Conservation (phyloP, 495 filamentous ascomycete genomes). For the Xylaria nigripes region DNA sequence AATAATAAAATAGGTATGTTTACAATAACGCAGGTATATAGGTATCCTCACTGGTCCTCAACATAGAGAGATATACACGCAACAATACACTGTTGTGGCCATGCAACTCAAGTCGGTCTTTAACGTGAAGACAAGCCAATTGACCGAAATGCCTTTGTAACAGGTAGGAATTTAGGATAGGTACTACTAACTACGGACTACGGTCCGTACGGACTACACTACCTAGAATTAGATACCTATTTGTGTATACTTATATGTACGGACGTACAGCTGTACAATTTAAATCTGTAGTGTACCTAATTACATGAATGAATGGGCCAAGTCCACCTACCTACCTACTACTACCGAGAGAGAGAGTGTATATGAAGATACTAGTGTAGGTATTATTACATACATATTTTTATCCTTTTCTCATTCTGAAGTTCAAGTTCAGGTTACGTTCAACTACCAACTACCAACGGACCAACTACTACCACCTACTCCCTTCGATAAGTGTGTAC, state of each 20-base stretch:
- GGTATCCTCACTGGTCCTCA: too few species aligned
- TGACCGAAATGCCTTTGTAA: not conserved
- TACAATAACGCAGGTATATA: too few species aligned
- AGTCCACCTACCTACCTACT: not conserved
- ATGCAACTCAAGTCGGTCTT: not conserved
- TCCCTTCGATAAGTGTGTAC: too few species aligned
- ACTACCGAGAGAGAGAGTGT: not conserved
- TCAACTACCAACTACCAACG: too few species aligned
- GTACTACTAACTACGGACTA: too few species aligned
- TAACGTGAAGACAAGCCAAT: not conserved
- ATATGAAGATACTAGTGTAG: not conserved
- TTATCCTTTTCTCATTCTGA: not conserved
- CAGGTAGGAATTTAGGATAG: not conserved
- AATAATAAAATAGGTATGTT: too few species aligned
- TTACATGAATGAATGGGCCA: not conserved
- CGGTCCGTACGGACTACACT: too few species aligned
- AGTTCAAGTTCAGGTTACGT: too few species aligned
- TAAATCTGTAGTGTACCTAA: not conserved
- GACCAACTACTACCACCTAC: too few species aligned
- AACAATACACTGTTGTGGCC: not conserved
- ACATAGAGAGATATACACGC: too few species aligned
- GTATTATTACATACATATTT: not conserved
- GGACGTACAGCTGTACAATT: not conserved
- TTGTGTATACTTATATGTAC: too few species aligned
- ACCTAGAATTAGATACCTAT: too few species aligned